These are phyloP conservation scores for Entelexis sorbosivorans DNA, from an alignment of 1,139 yeast genomes.

Conservation along the genomic window DNA sequence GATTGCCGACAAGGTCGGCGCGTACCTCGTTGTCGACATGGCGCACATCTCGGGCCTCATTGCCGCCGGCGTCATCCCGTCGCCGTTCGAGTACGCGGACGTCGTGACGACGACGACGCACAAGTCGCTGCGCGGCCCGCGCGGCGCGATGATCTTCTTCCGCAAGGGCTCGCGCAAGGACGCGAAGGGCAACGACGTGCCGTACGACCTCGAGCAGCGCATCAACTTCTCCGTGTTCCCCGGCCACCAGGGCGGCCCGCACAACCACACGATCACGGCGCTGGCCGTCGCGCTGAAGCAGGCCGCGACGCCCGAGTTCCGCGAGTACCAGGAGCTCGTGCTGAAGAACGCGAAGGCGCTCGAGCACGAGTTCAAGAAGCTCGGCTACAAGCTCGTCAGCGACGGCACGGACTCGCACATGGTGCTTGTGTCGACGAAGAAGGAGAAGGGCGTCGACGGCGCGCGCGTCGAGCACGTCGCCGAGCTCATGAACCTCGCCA, in stretches of 20 bases:
- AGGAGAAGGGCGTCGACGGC: conserved; percentile 76
- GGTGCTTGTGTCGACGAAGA: conserved; percentile 69
- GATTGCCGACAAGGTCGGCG: conserved; percentile 88
- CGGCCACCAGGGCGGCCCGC: conserved; percentile 99
- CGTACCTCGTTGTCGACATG: conserved; percentile 86
- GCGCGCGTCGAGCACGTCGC: conserved; percentile 89
- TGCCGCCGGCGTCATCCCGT: conserved; percentile 82
- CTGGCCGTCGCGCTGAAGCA: conserved; percentile 90
- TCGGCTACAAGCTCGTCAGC: conserved; percentile 72
- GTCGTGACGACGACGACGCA: conserved; percentile 96
- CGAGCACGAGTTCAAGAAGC: conserved; percentile 54
- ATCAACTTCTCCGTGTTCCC: conserved; percentile 96
- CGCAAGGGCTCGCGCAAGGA: conserved; percentile 81
- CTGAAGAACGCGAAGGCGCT: conserved; percentile 69
- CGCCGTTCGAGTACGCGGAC: conserved; percentile 91
- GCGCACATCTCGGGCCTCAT: conserved; percentile 94
- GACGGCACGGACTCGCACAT: conserved; percentile 93
- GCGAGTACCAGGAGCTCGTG: conserved; percentile 72
- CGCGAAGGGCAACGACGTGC: conserved; percentile 72
- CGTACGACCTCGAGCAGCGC: conserved; percentile 76
- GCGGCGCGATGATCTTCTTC: conserved; percentile 97
- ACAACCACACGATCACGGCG: conserved; percentile 93
- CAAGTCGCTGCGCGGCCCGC: conserved; percentile 94
- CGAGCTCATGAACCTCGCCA: conserved; percentile 84
- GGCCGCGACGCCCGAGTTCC: conserved; percentile 75